Conservation (phyloP, 148 eudicot species). For the Limonium bicolor region DNA sequence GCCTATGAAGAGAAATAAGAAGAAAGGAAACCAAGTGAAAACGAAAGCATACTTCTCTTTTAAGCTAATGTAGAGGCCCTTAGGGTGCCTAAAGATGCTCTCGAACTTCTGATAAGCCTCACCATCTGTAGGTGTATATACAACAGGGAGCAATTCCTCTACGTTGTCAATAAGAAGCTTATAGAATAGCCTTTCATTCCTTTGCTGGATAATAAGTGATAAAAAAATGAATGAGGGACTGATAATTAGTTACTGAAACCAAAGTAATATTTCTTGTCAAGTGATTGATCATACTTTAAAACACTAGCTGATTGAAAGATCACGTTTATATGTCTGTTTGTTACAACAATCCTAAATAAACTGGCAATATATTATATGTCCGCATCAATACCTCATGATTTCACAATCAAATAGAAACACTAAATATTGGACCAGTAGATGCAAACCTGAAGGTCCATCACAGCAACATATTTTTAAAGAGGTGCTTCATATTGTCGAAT, state of each 20-base stretch:
- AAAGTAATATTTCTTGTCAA: no score
- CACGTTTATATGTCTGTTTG: no score
- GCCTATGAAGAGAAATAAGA: not conserved
- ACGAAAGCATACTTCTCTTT: constrained; percentile 61
- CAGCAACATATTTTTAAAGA: constrained; percentile 63
- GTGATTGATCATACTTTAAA: no score
- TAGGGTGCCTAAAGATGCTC: constrained; percentile 70
- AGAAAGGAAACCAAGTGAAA: not conserved
- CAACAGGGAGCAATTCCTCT: constrained; percentile 80
- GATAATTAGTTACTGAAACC: no score
- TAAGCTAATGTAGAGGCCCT: constrained; percentile 83
- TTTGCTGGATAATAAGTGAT: constrained; percentile 63
- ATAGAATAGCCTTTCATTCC: constrained; percentile 83
- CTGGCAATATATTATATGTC: no score
- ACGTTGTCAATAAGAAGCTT: constrained; percentile 86
- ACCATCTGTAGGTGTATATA: constrained; percentile 88
- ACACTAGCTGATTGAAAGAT: no score
- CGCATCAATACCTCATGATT: no score
- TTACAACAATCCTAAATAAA: no score
- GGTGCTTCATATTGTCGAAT: constrained; percentile 77
- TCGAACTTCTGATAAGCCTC: constrained; percentile 96
- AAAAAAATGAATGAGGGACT: no score
- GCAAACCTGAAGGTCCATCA: constrained; percentile 97
- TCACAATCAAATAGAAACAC: no score
- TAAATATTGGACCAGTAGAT: no score